A percentile compares a stretch with the other conserved stretches of the same genome.
These are phyloP conservation scores for Trypanosoma mega DNA, from an alignment of 208 protist species.

Conservation along the genomic window DNA sequence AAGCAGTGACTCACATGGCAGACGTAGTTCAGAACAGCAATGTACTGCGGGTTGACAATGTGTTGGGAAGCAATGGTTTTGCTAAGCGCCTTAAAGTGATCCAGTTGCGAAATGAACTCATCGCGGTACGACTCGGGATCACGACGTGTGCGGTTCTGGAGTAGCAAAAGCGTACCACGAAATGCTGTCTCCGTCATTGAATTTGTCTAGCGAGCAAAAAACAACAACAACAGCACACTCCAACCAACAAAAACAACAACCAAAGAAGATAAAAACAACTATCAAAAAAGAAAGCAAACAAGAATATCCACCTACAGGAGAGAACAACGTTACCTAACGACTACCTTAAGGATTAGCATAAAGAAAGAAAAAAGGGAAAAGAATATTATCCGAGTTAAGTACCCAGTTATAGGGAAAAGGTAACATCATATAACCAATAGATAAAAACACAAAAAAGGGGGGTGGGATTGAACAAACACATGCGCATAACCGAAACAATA, in stretches of 20 bases:
- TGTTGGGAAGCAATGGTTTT: conserved; percentile 89
- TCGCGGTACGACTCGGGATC: conserved; percentile 95
- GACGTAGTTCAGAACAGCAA: conserved; percentile 81
- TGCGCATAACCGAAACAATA: too few relatives aligned
- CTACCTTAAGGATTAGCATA: too few relatives aligned
- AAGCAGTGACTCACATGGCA: conserved; percentile 91
- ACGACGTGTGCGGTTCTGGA: conserved; percentile 95
- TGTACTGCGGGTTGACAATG: conserved; percentile 83
- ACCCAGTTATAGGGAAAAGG: too few relatives aligned
- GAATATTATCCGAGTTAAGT: too few relatives aligned
- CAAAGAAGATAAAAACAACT: conserved; percentile 19
- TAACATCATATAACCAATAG: too few relatives aligned
- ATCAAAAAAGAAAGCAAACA: conserved; percentile 12
- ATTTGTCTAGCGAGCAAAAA: too few relatives aligned
- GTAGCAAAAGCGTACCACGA: conserved; percentile 88
- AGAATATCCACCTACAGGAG: too few relatives aligned
- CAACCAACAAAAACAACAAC: conserved; percentile 1
- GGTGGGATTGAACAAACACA: too few relatives aligned
- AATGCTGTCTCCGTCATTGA: conserved; percentile 79
- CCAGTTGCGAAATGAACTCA: conserved; percentile 94
- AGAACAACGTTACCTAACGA: too few relatives aligned
- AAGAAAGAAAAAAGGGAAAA: too few relatives aligned
- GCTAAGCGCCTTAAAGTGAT: conserved; percentile 92
- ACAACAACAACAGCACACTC: not conserved
- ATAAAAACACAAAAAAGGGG: too few relatives aligned